Conservation (phyloP, 306 rosid genomes). For the Cucurbita moschata region DNA sequence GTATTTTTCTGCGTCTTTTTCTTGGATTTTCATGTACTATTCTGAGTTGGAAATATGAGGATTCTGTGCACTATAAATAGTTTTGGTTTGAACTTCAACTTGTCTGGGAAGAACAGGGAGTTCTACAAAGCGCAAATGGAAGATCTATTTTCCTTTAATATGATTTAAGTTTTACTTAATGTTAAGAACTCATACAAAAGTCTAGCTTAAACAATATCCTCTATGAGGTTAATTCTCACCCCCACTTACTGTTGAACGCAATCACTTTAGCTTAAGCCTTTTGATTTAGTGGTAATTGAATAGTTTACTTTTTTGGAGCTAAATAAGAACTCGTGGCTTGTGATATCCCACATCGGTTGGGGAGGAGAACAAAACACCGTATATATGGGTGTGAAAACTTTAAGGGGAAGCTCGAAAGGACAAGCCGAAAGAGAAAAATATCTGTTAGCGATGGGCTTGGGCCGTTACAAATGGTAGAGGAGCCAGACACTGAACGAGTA, state of each 20-base stretch:
- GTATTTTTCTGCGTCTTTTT: neutral
- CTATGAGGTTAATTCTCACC: neutral
- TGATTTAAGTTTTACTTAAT: neutral
- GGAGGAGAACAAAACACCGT: too few species aligned
- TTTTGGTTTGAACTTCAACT: neutral
- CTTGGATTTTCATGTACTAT: neutral
- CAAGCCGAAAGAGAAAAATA: too few species aligned
- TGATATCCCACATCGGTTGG: too few species aligned
- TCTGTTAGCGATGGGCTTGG: too few species aligned
- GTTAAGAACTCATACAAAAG: neutral
- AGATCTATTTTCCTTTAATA: neutral
- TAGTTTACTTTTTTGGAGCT: neutral
- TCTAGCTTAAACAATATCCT: neutral
- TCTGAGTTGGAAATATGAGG: neutral
- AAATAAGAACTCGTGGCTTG: neutral
- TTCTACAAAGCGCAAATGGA: neutral
- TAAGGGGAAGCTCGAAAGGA: too few species aligned
- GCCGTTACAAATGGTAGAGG: too few species aligned
- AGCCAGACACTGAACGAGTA: too few species aligned
- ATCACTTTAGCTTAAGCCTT: neutral
- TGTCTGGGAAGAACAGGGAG: conserved; percentile 1
- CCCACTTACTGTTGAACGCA: neutral
- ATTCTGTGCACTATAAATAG: neutral
- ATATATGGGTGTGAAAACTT: too few species aligned
- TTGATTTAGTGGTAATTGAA: neutral